Conservation (phyloP, 495 filamentous ascomycete species). For the Amniculicola lignicola region DNA sequence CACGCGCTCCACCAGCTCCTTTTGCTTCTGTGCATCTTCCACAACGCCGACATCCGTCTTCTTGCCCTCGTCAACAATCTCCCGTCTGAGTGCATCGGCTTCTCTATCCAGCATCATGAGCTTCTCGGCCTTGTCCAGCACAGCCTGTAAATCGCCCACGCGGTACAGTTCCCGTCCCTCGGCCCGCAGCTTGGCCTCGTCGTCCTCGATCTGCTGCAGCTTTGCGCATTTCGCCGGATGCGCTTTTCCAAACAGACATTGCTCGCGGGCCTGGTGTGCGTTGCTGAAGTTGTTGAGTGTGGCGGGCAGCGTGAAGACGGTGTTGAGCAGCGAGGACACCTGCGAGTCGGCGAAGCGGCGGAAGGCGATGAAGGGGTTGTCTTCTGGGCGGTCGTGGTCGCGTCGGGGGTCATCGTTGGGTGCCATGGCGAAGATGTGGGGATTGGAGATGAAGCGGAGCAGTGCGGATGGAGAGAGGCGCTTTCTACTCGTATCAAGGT, state of each 20-base stretch:
- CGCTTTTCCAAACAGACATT: conserved; percentile 15
- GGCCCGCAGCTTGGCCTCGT: neutral
- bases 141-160: conserved; percentile 1
- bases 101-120: neutral
- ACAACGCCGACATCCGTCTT: conserved; percentile 1
- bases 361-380: conserved; percentile 59
- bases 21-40: neutral
- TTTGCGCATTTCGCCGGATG: conserved; percentile 5
- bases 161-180: conserved; percentile 1
- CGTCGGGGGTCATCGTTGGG: conserved; percentile 19
- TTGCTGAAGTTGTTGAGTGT: conserved; percentile 8
- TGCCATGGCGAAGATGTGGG: conserved; percentile 1
- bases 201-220: conserved; percentile 1
- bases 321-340: conserved; percentile 54
- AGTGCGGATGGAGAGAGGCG: too few relatives aligned
- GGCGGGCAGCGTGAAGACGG: conserved; percentile 49
- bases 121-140: neutral
- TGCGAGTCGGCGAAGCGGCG: conserved; percentile 60
- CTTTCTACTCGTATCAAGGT: too few relatives aligned
- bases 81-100: conserved; percentile 1
- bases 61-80: neutral
- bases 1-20: conserved; percentile 17
- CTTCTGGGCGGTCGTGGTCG: conserved; percentile 9
- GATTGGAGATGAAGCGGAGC: neutral
- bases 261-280: neutral